Evolutionary conservation across 139 green algal genomes (phyloP), one percentile per base, ranked within the genome.

Genomic region (Picochlorum sp.): DNA sequence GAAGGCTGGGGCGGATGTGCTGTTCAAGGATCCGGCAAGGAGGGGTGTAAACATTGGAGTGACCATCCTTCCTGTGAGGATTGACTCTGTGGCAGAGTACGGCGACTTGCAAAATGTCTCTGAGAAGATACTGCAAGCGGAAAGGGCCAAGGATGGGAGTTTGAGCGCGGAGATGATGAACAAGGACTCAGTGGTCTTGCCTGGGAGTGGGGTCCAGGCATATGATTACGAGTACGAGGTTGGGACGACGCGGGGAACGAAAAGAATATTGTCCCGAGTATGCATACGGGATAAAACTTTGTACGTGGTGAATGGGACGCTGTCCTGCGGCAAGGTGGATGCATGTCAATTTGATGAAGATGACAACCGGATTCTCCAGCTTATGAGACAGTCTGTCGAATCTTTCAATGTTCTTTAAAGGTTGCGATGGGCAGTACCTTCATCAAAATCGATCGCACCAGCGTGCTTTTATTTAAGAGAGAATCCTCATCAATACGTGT

Each of bases 191-290:
- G 6, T 14, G 4, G 6, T 45, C 5, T 16, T 20, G 16, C 7
- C 13, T 30, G 4, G 31, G 8, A 26, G 13, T 60, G n/a, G 23
- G 9, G 24, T 34, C 13, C 26, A 44, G 14, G 44, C 52, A 1
- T 88, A 87, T 57, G 67, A 81, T 13, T 89, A 83, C 31, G 76
- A 87, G 73, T 94, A 94, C 52, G 78, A 88, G n/a, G 72, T 95
- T 44, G 76, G 88, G 67, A 85, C 63, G 63, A 95, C 86, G 0
- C 73, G 86, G 0, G 87, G 87, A 0, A 63, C 63, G 8, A 95
- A 95, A 71, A 72, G 80, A 20, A 85, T 93, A 20, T 50, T 62
- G 23, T 31, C 14, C 31, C 45, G 50, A 61, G 63, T 76, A 47
- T 45, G 45, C 5, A 72, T 72, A 21, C 44, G 34, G 15, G 57